phyloP scores from a whole-genome alignment of 1,284 basidiomycete genomes.

The Ustilago sp. region DNA sequence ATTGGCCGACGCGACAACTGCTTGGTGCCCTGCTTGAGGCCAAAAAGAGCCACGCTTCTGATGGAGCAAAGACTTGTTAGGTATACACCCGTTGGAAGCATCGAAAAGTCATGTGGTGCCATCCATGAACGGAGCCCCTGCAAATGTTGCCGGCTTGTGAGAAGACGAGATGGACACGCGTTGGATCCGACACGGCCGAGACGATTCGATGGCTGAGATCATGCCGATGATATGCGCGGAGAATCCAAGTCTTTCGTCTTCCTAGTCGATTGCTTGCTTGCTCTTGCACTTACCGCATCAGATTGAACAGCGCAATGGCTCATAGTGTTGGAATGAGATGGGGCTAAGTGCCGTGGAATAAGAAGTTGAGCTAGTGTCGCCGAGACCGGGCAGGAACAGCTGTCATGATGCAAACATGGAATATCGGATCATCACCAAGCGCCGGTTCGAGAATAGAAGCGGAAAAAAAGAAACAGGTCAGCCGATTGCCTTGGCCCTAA shows the following conservation, averaged over 20 bases:
- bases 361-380: not conserved
- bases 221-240: not conserved
- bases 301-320: constrained; percentile 4
- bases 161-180: not conserved
- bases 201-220: not conserved
- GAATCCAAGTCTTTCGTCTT: constrained; percentile 12
- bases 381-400: constrained; percentile 6
- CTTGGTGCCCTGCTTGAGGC: not conserved
- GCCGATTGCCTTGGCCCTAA: not conserved
- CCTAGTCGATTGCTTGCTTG: not conserved
- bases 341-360: not conserved
- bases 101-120: not conserved
- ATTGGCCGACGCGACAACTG: constrained; percentile 22
- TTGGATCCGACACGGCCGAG: constrained; percentile 8
- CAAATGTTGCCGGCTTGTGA: not conserved
- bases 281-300: constrained; percentile 26
- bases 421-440: constrained; percentile 11
- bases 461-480: not conserved
- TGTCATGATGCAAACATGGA: constrained; percentile 19
- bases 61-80: not conserved
- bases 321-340: constrained; percentile 1
- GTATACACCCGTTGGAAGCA: not conserved
- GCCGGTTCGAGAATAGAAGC: constrained; percentile 4
- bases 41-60: not conserved
- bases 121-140: not conserved